phyloP scores from a whole-genome alignment of 306 rosid species.

The Spatholobus suberectus region DNA sequence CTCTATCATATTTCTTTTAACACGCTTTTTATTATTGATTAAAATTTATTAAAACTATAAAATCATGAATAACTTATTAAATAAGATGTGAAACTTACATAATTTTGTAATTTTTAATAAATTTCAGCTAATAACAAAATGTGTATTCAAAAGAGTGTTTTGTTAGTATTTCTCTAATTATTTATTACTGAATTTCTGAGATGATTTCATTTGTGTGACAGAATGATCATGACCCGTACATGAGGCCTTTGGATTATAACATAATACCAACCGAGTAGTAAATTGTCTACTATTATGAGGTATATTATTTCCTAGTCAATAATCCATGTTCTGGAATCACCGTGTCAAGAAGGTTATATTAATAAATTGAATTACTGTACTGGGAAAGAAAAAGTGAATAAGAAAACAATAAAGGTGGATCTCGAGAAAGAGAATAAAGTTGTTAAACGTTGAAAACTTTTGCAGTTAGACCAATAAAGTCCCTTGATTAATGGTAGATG shows the following conservation, averaged over 20 bases:
- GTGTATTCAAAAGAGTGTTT: too few species aligned
- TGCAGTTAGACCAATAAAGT: neutral
- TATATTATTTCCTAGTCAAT: neutral
- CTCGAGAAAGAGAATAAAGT: conserved; percentile 32
- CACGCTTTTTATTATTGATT: too few species aligned
- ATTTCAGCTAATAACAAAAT: too few species aligned
- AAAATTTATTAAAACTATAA: too few species aligned
- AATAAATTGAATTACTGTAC: neutral
- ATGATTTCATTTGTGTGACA: neutral
- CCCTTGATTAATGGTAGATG: conserved; percentile 26
- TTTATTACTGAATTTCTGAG: neutral
- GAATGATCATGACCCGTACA: neutral
- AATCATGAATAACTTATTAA: too few species aligned
- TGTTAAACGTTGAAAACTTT: neutral
- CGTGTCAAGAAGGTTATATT: neutral
- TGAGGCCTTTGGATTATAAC: neutral
- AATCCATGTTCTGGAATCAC: neutral
- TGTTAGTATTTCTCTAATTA: too few species aligned
- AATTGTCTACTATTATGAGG: neutral
- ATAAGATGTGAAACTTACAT: too few species aligned
- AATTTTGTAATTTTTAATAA: too few species aligned
- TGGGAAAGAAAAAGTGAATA: neutral
- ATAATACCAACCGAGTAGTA: neutral
- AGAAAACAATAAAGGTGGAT: neutral
- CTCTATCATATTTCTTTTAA: too few species aligned